Conservation (phyloP, 1,139 yeast species). For the Taphrina communis region DNA sequence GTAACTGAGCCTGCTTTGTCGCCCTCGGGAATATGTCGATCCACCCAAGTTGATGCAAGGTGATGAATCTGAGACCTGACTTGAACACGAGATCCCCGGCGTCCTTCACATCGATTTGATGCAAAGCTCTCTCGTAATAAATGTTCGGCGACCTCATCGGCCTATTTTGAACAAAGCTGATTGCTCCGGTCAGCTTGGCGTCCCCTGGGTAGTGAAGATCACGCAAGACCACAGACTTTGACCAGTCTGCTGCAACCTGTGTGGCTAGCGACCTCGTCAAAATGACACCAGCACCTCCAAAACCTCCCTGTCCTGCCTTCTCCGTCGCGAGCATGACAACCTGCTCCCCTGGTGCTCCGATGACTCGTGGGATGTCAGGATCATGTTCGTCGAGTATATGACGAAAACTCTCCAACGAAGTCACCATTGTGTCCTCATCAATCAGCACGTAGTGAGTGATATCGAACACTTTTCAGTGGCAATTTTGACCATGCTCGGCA, state of each 20-base stretch:
- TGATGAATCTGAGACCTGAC: neutral
- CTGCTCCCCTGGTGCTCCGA: neutral
- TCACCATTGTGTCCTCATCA: neutral
- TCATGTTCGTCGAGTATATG: slow-evolving; percentile 1
- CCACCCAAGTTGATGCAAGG: neutral
- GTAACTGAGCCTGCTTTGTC: neutral
- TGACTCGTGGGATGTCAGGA: neutral
- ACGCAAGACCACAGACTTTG: neutral
- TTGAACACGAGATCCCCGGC: neutral
- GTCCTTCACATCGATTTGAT: slow-evolving; percentile 1
- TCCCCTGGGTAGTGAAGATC: neutral
- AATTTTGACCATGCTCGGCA: slow-evolving; percentile 9
- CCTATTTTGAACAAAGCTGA: slow-evolving; percentile 6
- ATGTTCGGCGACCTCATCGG: slow-evolving; percentile 10
- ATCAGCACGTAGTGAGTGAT: slow-evolving; percentile 1
- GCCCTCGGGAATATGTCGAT: neutral
- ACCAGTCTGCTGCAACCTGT: neutral
- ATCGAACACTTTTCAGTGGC: slow-evolving; percentile 2
- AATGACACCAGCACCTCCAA: slow-evolving; percentile 4
- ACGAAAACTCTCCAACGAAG: neutral
- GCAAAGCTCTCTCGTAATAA: neutral
- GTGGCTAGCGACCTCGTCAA: neutral
- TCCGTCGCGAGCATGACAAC: neutral
- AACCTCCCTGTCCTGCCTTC: slow-evolving; percentile 1
- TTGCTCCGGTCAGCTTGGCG: neutral